These are phyloP conservation scores for Metarhizium anisopliae DNA, from an alignment of 2,329 filamentous ascomycete species.

Conservation along the genomic window DNA sequence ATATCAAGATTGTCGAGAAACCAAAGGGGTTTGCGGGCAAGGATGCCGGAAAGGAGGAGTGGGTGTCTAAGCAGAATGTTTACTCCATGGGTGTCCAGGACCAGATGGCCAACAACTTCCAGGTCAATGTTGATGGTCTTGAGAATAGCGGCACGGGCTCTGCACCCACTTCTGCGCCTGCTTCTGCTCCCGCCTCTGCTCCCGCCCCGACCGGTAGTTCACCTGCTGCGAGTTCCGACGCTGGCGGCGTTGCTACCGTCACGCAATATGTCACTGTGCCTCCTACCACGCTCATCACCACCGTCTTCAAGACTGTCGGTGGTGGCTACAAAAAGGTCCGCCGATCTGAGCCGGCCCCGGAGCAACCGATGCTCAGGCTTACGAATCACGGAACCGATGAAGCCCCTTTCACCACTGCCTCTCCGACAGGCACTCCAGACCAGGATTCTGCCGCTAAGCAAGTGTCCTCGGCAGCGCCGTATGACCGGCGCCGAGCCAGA, in stretches of 20 bases:
- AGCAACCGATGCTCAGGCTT: conserved; percentile 1
- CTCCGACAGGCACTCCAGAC: background rate
- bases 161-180: background rate
- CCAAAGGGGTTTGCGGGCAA: conserved; percentile 14
- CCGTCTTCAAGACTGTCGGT: conserved; percentile 27
- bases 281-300: conserved; percentile 28
- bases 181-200: background rate
- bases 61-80: conserved; percentile 28
- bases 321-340: background rate
- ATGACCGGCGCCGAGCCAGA: background rate
- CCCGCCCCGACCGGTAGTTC: no score
- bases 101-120: conserved; percentile 37
- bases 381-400: conserved; percentile 2
- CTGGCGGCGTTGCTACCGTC: conserved; percentile 16
- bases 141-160: conserved; percentile 6
- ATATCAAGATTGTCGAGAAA: conserved; percentile 27
- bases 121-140: conserved; percentile 28
- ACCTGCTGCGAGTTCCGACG: background rate
- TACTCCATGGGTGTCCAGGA: conserved; percentile 33
- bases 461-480: background rate
- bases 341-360: background rate
- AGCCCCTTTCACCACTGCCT: background rate
- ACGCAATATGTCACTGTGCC: conserved; percentile 26
- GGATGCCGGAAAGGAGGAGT: conserved; percentile 16
- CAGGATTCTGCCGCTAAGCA: background rate